Conservation (phyloP, 805 yeast genomes). For the Millerozyma miso region DNA sequence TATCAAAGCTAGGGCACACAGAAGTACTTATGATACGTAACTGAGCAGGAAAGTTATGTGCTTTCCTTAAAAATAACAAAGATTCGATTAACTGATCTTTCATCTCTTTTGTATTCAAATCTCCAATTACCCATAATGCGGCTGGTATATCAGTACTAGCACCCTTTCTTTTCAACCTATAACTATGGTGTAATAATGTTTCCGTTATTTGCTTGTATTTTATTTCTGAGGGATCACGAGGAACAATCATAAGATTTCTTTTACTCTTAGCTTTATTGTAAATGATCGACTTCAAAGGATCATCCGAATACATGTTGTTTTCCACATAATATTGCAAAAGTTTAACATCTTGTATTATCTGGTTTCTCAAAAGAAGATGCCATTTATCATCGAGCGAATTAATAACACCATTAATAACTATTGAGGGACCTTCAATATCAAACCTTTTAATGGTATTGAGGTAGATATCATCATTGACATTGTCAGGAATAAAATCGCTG, state of each 20-base stretch:
- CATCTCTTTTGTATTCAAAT: slow-evolving; percentile 37
- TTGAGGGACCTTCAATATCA: slow-evolving; percentile 43
- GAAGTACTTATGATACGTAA: slow-evolving; percentile 29
- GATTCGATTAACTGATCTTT: slow-evolving; percentile 43
- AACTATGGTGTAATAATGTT: slow-evolving; percentile 22
- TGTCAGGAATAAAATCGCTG: slow-evolving; percentile 13
- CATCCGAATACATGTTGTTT: slow-evolving; percentile 19
- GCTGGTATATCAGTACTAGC: slow-evolving; percentile 35
- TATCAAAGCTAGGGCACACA: background rate
- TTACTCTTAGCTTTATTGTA: slow-evolving; percentile 36
- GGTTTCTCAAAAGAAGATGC: slow-evolving; percentile 51
- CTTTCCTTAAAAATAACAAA: slow-evolving; percentile 18
- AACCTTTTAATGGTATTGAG: slow-evolving; percentile 19
- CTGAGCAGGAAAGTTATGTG: slow-evolving; percentile 28
- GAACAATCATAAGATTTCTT: slow-evolving; percentile 43
- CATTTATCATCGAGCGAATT: slow-evolving; percentile 48
- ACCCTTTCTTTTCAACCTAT: slow-evolving; percentile 23
- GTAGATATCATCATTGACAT: slow-evolving; percentile 14
- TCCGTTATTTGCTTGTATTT: slow-evolving; percentile 26
- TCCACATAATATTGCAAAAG: slow-evolving; percentile 23
- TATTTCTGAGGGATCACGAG: slow-evolving; percentile 28
- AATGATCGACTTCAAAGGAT: slow-evolving; percentile 36
- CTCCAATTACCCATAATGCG: slow-evolving; percentile 56
- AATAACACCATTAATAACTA: slow-evolving; percentile 74
- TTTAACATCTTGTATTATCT: slow-evolving; percentile 50